phyloP scores from a whole-genome alignment of 2,329 filamentous ascomycete species.

The Dendryphion nanum region DNA sequence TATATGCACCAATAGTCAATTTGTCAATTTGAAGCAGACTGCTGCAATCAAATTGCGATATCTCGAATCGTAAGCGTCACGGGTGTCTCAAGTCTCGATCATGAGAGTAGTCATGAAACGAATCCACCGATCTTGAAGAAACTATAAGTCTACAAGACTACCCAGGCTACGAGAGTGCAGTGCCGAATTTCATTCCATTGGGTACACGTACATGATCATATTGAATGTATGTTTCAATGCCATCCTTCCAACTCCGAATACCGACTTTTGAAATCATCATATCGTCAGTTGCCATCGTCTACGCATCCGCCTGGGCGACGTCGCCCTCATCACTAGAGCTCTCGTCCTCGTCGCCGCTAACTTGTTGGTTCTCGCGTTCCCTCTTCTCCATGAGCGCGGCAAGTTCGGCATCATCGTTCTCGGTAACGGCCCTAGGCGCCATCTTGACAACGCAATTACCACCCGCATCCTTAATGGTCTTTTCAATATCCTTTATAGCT shows the following conservation, averaged over 20 bases:
- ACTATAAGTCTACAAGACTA: too few relatives aligned
- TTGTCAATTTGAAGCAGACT: too few relatives aligned
- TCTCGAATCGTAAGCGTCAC: too few relatives aligned
- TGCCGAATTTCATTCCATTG: too few relatives aligned
- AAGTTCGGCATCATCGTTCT: slow-evolving; percentile 95
- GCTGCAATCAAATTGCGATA: too few relatives aligned
- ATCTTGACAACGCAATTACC: slow-evolving; percentile 90
- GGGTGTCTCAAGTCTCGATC: too few relatives aligned
- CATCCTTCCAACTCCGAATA: slow-evolving; percentile 22
- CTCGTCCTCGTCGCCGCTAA: slow-evolving; percentile 94
- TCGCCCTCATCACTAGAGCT: slow-evolving; percentile 93
- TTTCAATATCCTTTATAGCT: slow-evolving; percentile 83
- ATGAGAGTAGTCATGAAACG: too few relatives aligned
- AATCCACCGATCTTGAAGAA: too few relatives aligned
- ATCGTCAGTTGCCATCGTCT: slow-evolving; percentile 9
- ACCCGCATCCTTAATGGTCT: slow-evolving; percentile 73
- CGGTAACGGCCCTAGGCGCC: slow-evolving; percentile 98
- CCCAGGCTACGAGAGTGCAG: too few relatives aligned
- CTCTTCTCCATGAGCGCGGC: slow-evolving; percentile 99
- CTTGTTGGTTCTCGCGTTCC: slow-evolving; percentile 95
- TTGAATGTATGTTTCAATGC: too few relatives aligned
- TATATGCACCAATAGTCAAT: too few relatives aligned
- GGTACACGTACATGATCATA: too few relatives aligned
- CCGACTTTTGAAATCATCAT: slow-evolving; percentile 25
- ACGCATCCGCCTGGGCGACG: slow-evolving; percentile 41